Percentiles rank a stretch among this genome's conserved stretches.
Evolutionary conservation across 2,329 filamentous ascomycete genomes (phyloP).

Genomic region (Alternaria angustiovoidea): DNA sequence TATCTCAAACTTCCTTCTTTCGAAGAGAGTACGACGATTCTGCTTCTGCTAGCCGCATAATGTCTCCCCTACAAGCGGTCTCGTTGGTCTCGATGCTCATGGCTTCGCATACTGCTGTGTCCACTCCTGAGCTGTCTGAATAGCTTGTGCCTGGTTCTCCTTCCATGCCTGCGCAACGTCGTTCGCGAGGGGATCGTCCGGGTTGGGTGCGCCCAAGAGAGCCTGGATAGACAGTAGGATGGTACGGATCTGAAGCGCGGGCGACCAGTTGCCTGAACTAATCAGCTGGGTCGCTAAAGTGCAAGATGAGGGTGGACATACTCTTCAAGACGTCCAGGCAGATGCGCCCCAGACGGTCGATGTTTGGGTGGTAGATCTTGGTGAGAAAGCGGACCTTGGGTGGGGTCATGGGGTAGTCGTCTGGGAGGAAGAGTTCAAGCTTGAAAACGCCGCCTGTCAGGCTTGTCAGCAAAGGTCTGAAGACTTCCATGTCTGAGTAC

Average conservation of each 20-base stretch:
- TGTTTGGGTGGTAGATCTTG: conserved; percentile 99
- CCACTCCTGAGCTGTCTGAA: conserved; percentile 92
- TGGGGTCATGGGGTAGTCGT: conserved; percentile 99
- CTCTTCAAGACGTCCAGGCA: conserved; percentile 98
- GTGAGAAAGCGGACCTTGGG: conserved; percentile 98
- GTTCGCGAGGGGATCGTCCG: conserved; percentile 96
- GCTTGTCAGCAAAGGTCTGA: conserved; percentile 15
- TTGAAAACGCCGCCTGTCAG: conserved; percentile 82
- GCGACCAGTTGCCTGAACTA: conserved; percentile 90
- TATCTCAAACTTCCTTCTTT: conserved; percentile 1
- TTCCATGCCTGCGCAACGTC: conserved; percentile 99
- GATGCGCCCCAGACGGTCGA: conserved; percentile 96
- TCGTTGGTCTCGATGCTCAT: conserved; percentile 15
- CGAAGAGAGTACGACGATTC: neutral
- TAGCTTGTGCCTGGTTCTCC: conserved; percentile 90
- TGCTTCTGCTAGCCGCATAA: neutral
- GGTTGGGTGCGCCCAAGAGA: conserved; percentile 92
- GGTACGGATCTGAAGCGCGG: conserved; percentile 94
- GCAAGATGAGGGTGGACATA: conserved; percentile 51
- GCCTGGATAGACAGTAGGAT: conserved; percentile 99
- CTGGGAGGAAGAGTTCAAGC: conserved; percentile 94
- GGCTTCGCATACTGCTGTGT: conserved; percentile 77
- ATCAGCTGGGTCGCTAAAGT: conserved; percentile 2
- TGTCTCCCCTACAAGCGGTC: neutral
- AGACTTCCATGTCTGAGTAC: conserved; percentile 27